Conservation (phyloP, 2,329 filamentous ascomycete genomes). For the Neonectria hederae region DNA sequence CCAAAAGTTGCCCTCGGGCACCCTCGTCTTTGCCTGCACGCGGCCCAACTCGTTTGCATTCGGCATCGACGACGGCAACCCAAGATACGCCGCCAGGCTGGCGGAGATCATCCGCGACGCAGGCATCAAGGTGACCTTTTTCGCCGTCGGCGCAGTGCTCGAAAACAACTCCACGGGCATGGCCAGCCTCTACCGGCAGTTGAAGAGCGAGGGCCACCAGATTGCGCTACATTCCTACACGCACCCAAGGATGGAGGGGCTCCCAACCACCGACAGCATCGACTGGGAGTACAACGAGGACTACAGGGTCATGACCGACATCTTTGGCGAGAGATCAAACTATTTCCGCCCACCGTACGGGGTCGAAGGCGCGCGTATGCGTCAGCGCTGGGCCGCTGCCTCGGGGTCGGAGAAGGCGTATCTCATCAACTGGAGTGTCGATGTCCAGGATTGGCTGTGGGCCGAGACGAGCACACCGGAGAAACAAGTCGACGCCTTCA, state of each 20-base stretch:
- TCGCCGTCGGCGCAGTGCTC: constrained; percentile 72
- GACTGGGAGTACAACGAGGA: constrained; percentile 71
- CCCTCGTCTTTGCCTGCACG: constrained; percentile 70
- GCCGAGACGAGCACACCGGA: constrained; percentile 68
- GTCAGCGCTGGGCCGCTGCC: constrained; percentile 67
- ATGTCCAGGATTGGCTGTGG: constrained; percentile 78
- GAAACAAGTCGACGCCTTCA: constrained; percentile 73
- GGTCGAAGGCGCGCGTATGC: constrained; percentile 72
- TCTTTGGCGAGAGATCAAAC: constrained; percentile 48
- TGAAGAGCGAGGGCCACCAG: constrained; percentile 71
- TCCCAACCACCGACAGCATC: constrained; percentile 61
- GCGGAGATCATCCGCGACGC: constrained; percentile 71
- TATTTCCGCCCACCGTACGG: constrained; percentile 79
- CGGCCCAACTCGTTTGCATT: constrained; percentile 77
- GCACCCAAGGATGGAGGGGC: constrained; percentile 72
- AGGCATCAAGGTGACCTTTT: constrained; percentile 74
- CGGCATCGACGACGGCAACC: constrained; percentile 75
- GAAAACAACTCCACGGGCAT: constrained; percentile 68
- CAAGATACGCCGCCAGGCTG: constrained; percentile 51
- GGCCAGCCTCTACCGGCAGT: constrained; percentile 70
- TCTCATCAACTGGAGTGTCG: constrained; percentile 74
- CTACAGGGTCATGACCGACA: constrained; percentile 56
- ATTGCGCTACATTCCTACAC: constrained; percentile 75
- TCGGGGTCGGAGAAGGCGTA: constrained; percentile 61
- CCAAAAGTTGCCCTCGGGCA: constrained; percentile 68